A percentile compares a stretch with the other conserved stretches of the same genome.
These are phyloP conservation scores for Psilocybe tampanensis DNA, from an alignment of 768 basidiomycete genomes.

Conservation along the genomic window DNA sequence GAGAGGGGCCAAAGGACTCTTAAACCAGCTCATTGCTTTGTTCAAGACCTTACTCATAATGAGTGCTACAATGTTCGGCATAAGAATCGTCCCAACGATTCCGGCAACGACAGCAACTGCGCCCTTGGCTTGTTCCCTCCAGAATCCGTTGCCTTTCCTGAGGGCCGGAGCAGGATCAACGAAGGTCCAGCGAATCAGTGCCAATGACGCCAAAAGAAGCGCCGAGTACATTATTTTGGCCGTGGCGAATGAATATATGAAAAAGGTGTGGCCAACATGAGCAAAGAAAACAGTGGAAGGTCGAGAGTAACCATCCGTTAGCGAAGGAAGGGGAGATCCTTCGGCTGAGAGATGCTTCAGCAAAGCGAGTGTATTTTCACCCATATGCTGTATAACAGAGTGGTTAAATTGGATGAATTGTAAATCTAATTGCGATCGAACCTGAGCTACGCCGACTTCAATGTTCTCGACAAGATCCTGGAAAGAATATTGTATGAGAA, in stretches of 20 bases:
- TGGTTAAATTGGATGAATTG: neutral
- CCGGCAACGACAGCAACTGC: constrained; percentile 51
- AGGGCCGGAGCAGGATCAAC: constrained; percentile 36
- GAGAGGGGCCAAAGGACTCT: constrained; percentile 64
- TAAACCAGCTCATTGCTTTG: constrained; percentile 87
- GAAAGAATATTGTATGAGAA: neutral
- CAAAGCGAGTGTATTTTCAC: constrained; percentile 81
- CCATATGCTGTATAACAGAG: constrained; percentile 74
- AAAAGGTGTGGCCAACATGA: constrained; percentile 65
- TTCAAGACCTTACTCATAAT: constrained; percentile 64
- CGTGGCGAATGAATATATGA: constrained; percentile 73
- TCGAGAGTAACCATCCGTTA: constrained; percentile 50
- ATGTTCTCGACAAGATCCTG: constrained; percentile 86
- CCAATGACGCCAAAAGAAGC: constrained; percentile 48
- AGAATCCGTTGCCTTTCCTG: constrained; percentile 34
- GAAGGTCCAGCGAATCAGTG: constrained; percentile 41
- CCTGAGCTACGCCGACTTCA: constrained; percentile 76
- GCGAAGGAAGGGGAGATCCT: constrained; percentile 66
- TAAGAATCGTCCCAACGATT: constrained; percentile 56
- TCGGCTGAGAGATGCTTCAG: constrained; percentile 72
- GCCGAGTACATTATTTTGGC: constrained; percentile 66
- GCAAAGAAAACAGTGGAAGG: constrained; percentile 81
- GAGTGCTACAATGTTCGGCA: constrained; percentile 72
- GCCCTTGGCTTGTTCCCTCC: constrained; percentile 45
- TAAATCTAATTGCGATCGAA: constrained; percentile 14